Evolutionary conservation across 176 grass and related monocot genomes (phyloP), one percentile per base, ranked within the genome.

Genomic region (Urochloa ruziziensis): DNA sequence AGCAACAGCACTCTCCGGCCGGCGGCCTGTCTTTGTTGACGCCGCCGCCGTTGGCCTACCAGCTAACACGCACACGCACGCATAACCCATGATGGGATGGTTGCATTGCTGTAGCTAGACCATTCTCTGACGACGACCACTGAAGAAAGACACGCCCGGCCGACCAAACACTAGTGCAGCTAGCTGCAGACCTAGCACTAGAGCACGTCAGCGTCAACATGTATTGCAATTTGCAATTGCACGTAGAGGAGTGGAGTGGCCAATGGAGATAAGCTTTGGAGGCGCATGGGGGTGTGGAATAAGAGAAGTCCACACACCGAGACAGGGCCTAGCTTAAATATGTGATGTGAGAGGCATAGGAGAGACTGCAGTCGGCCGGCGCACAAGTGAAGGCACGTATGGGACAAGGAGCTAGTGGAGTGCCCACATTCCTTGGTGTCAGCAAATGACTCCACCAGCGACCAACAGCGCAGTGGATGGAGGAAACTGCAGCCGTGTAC

Each of bases 1-100:
- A 12, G 24, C 54, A 72, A 19, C 27, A 29, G 12, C 76, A 7
- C 42, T 12, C 28, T 33, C 27, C 40, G 18, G 27, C 42, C 24
- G 40, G n/a, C 34, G 54, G 54, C 74, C 14, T 16, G 75, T 78
- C 25, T 64, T 64, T 64, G 76, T 79, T 64, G 76, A 79, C 76
- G 59, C 27, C 1, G 10, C 23, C 7, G 42, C 43, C 51, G 76
- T 12, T 15, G 74, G 48, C 10, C 17, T 14, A n/a, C 9, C 71
- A 74, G 71, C 47, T 74, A 53, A 59, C 56, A 27, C 56, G 56
- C n/a, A 52, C 44, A 33, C 37, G 67, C 36, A 43, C 37, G n/a
- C 67, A 67, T 11, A 8, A 19, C 10, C 23, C 43, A 16, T 72
- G n/a, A 47, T 33, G 76, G 75, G 42, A 14, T 44, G 25, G n/a